Percentiles rank a stretch among this genome's conserved stretches.
Evolutionary conservation across 257 asterid genomes (phyloP).

Genomic region (Penstemon davidsonii): DNA sequence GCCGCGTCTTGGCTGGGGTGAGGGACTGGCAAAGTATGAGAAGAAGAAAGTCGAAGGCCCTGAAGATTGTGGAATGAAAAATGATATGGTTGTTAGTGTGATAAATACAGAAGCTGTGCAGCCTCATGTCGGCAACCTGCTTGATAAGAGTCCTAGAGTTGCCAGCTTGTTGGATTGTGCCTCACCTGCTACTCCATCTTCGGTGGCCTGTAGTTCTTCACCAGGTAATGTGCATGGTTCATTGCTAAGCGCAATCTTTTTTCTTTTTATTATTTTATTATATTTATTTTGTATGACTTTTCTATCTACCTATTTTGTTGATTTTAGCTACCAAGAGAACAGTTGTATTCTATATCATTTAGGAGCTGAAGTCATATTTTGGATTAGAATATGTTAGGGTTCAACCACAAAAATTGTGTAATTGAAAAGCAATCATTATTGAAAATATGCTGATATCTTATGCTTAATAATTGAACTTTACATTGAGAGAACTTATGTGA

Average conservation of each 20-base stretch:
- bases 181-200: slow-evolving; percentile 77
- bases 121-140: slow-evolving; percentile 38
- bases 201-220: slow-evolving; percentile 83
- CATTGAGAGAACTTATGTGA: no score
- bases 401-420: no score
- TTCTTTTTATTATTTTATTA: background rate
- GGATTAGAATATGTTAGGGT: no score
- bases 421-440: no score
- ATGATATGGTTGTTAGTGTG: slow-evolving; percentile 35
- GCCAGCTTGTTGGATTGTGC: slow-evolving; percentile 52
- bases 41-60: slow-evolving; percentile 81
- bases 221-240: slow-evolving; percentile 56
- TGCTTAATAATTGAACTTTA: no score
- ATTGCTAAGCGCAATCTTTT: background rate
- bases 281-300: background rate
- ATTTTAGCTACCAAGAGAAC: no score
- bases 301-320: no score
- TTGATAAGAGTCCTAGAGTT: slow-evolving; percentile 63
- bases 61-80: slow-evolving; percentile 51
- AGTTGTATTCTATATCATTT: no score
- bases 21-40: slow-evolving; percentile 95
- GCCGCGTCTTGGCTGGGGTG: slow-evolving; percentile 99
- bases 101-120: slow-evolving; percentile 47
- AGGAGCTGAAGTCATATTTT: no score
- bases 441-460: no score